Conservation (phyloP, 2,329 filamentous ascomycete species). For the Verticillium nubilum region DNA sequence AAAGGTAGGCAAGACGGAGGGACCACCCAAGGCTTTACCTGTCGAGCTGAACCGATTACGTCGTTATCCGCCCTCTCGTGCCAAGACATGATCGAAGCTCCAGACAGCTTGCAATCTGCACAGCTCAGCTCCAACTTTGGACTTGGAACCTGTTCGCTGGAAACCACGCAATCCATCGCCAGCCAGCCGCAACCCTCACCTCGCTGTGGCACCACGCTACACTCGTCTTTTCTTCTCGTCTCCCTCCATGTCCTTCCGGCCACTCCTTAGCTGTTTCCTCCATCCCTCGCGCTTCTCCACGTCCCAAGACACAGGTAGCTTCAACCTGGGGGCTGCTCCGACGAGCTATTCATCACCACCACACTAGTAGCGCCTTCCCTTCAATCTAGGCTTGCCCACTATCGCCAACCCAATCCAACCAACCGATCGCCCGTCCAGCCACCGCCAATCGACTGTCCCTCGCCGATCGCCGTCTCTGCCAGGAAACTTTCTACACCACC, state of each 20-base stretch:
- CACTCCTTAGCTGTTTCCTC: constrained; percentile 17
- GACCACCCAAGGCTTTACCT: neutral
- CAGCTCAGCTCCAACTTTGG: neutral
- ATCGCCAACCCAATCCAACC: neutral
- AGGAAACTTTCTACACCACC: neutral
- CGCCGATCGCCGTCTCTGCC: neutral
- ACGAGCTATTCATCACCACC: constrained; percentile 12
- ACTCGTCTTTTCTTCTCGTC: constrained; percentile 9
- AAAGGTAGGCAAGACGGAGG: neutral
- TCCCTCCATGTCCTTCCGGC: constrained; percentile 8
- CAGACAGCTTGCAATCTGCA: neutral
- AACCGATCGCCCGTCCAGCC: constrained; percentile 9
- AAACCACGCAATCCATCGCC: neutral
- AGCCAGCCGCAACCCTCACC: neutral
- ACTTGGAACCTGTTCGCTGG: neutral
- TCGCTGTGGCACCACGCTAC: constrained; percentile 4
- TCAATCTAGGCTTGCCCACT: neutral
- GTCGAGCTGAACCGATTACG: neutral
- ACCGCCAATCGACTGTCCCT: constrained; percentile 8
- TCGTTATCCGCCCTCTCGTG: neutral
- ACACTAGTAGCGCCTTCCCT: constrained; percentile 3
- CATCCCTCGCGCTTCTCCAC: neutral
- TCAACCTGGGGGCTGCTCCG: neutral
- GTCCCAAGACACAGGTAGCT: neutral
- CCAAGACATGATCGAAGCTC: neutral